phyloP scores from a whole-genome alignment of 768 basidiomycete species.

The Russula virescens region DNA sequence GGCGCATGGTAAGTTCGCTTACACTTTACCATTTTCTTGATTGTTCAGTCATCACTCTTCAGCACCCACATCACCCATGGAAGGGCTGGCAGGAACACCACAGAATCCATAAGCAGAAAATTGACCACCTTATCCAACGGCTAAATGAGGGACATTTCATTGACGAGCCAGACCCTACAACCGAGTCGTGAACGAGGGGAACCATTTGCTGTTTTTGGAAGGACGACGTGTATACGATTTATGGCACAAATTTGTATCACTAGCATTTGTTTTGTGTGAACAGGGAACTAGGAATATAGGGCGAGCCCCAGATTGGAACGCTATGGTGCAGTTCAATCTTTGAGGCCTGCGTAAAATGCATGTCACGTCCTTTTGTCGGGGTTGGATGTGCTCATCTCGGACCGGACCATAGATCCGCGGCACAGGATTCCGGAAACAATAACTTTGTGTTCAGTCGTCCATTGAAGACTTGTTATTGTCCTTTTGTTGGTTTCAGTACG shows the following conservation, averaged over 20 bases:
- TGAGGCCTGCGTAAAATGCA: too few relatives aligned
- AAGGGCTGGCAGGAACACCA: constrained; percentile 94
- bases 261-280: constrained; percentile 16
- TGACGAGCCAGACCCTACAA: constrained; percentile 29
- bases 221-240: background rate
- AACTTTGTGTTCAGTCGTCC: too few relatives aligned
- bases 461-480: too few relatives aligned
- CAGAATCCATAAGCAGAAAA: constrained; percentile 80
- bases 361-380: too few relatives aligned
- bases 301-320: too few relatives aligned
- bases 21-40: background rate
- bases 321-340: too few relatives aligned
- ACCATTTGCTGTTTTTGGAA: background rate
- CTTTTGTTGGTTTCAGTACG: too few relatives aligned
- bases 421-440: too few relatives aligned
- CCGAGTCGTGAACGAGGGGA: constrained; percentile 13
- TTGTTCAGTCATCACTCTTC: constrained; percentile 6
- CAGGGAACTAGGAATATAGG: background rate
- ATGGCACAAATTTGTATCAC: constrained; percentile 16
- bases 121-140: constrained; percentile 69
- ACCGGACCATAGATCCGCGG: too few relatives aligned
- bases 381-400: too few relatives aligned
- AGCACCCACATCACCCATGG: constrained; percentile 90
- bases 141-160: constrained; percentile 53
- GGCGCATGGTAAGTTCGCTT: constrained; percentile 47